Evolutionary conservation across 73 alveolate genomes (phyloP).

Genomic region (Blepharisma japonicum): DNA sequence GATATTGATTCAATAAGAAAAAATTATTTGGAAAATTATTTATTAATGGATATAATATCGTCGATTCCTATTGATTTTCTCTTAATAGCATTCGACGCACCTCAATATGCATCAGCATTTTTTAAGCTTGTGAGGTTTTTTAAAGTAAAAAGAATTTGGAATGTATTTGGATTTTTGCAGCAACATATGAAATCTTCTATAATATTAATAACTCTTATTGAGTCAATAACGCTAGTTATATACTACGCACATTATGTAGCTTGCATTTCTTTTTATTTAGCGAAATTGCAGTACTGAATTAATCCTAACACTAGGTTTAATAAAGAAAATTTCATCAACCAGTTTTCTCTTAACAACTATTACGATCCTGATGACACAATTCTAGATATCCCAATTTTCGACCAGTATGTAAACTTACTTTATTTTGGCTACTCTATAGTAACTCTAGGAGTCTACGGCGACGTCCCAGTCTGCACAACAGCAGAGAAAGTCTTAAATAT

Average conservation of each 20-base stretch:
- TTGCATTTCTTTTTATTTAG: slow-evolving; percentile 45
- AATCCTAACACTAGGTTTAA: not conserved
- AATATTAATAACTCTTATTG: slow-evolving; percentile 30
- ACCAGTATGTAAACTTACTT: slow-evolving; percentile 42
- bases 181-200: slow-evolving; percentile 34
- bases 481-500: slow-evolving; percentile 45
- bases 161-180: slow-evolving; percentile 27
- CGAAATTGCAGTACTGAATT: slow-evolving; percentile 30
- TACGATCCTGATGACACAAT: not conserved
- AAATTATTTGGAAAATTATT: slow-evolving; percentile 26
- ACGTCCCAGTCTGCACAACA: slow-evolving; percentile 48
- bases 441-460: slow-evolving; percentile 61
- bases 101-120: slow-evolving; percentile 27
- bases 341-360: not conserved
- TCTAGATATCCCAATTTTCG: slow-evolving; percentile 29
- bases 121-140: slow-evolving; percentile 41
- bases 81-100: slow-evolving; percentile 24
- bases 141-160: slow-evolving; percentile 37
- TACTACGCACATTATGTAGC: slow-evolving; percentile 42
- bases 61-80: slow-evolving; percentile 54
- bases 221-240: slow-evolving; percentile 19
- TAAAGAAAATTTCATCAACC: not conserved
- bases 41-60: slow-evolving; percentile 41
- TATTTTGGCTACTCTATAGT: slow-evolving; percentile 41
- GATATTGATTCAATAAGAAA: not conserved